phyloP scores from a whole-genome alignment of 176 grass and related monocot species.

The Oropetium thomaeum region DNA sequence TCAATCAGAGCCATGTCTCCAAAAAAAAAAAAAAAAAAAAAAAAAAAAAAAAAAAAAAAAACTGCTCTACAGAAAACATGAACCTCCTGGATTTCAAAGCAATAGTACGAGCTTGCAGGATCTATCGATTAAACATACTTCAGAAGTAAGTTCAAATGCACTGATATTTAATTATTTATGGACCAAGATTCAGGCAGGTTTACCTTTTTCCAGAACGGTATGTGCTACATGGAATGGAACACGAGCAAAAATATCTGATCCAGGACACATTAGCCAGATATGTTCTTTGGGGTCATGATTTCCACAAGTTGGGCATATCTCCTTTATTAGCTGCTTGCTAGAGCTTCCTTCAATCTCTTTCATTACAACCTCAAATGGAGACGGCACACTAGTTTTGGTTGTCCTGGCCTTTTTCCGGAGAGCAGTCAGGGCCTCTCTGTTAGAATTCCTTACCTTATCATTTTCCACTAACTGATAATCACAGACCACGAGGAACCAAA shows the following conservation, averaged over 20 bases:
- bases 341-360: constrained; percentile 68
- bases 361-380: constrained; percentile 81
- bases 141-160: not conserved
- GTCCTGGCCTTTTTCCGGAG: constrained; percentile 61
- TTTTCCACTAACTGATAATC: constrained; percentile 69
- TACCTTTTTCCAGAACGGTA: constrained; percentile 74
- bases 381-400: constrained; percentile 68
- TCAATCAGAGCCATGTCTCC: too few species aligned
- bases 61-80: too few species aligned
- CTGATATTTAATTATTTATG: constrained; percentile 1
- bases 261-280: constrained; percentile 50
- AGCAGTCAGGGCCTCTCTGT: constrained; percentile 40
- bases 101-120: not conserved
- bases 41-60: too few species aligned
- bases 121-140: not conserved
- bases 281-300: constrained; percentile 61
- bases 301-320: constrained; percentile 82
- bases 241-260: constrained; percentile 74
- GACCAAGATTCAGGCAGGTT: not conserved
- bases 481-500: not conserved
- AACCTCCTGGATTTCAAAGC: constrained; percentile 2
- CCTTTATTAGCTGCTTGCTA: constrained; percentile 60
- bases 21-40: too few species aligned
- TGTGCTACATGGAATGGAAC: constrained; percentile 88
- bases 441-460: constrained; percentile 63